Percentiles rank a stretch among this genome's conserved stretches.
Conservation (phyloP, 2,329 filamentous ascomycete genomes). For the Plenodomus lindquistii region DNA sequence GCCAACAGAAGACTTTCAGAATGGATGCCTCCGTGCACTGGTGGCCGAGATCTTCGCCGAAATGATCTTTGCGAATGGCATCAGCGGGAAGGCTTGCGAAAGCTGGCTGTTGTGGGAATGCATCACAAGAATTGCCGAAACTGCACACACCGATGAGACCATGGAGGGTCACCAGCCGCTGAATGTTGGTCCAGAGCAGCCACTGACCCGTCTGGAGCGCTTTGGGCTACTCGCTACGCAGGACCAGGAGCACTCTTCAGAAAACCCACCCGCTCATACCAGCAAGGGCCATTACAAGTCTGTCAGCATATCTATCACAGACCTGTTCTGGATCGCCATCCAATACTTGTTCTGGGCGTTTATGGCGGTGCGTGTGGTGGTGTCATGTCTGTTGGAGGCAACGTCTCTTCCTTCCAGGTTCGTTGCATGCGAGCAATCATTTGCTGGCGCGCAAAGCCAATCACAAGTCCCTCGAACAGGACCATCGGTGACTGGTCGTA, state of each 20-base stretch:
- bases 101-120: constrained; percentile 88
- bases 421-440: constrained; percentile 35
- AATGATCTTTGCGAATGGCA: constrained; percentile 80
- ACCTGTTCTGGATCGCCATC: constrained; percentile 60
- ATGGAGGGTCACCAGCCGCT: constrained; percentile 38
- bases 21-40: constrained; percentile 79
- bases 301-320: constrained; percentile 23
- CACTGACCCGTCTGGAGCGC: constrained; percentile 56
- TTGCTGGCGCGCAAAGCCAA: constrained; percentile 35
- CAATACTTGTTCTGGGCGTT: constrained; percentile 57
- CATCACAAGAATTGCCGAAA: constrained; percentile 70
- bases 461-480: constrained; percentile 30
- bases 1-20: constrained; percentile 90
- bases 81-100: constrained; percentile 80
- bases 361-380: constrained; percentile 67
- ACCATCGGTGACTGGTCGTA: constrained; percentile 39
- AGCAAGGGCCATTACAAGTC: constrained; percentile 20
- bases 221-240: constrained; percentile 57
- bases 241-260: constrained; percentile 27
- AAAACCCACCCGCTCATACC: constrained; percentile 15
- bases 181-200: constrained; percentile 28
- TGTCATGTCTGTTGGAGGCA: constrained; percentile 67
- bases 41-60: constrained; percentile 88
- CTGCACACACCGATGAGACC: constrained; percentile 43
- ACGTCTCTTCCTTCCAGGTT: constrained; percentile 66